Evolutionary conservation across 2,329 filamentous ascomycete species (phyloP), one percentile per base, ranked within the genome.

Genomic region (Bimuria novae-zelandiae): DNA sequence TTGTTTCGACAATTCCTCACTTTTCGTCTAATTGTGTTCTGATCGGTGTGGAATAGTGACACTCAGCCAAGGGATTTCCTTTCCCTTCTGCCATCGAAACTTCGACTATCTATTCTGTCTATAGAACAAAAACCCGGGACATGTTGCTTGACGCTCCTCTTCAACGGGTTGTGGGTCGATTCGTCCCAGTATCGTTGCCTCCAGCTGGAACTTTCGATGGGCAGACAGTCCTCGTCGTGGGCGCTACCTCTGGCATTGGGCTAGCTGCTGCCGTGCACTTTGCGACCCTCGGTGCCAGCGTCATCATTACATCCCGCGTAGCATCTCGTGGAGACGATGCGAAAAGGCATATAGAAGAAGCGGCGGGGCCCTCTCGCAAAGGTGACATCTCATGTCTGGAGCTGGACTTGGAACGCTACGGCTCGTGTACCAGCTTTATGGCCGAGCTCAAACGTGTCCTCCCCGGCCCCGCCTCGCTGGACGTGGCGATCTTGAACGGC

Each of bases 171-270:
- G 48, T 51, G 37, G 52, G 52, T 35, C 52, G 52, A 32, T 55
- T 55, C 42, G 52, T 55, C 22, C 53, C 53, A 25, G 36, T 16
- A 22, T 21, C 52, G 17, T 33, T 52, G 29, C 53, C 53, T 16
- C 44, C 53, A 45, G 4, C 36, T 27, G 49, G 53, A 2, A 52
- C 59, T 5, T 63, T 68, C 12, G 46, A 44, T 3, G 73, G 68
- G 25, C 65, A 75, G 47, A 74, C 74, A 0, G 62, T 75, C 40
- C 69, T 79, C 19, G 70, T 79, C 5, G 79, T 60, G 5, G 68
- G 68, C n/a, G 51, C 59, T 10, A 65, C 67, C 49, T 55, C 47
- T n/a, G 68, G 68, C 30, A 12, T 70, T 7, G 68, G 68, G 36
- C 60, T 64, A 29, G 57, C 59, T 48, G 59, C 65, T 16, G 56